These are phyloP conservation scores for Backusella westeae DNA, from an alignment of 192 early-diverging fungal species.

Conservation along the genomic window DNA sequence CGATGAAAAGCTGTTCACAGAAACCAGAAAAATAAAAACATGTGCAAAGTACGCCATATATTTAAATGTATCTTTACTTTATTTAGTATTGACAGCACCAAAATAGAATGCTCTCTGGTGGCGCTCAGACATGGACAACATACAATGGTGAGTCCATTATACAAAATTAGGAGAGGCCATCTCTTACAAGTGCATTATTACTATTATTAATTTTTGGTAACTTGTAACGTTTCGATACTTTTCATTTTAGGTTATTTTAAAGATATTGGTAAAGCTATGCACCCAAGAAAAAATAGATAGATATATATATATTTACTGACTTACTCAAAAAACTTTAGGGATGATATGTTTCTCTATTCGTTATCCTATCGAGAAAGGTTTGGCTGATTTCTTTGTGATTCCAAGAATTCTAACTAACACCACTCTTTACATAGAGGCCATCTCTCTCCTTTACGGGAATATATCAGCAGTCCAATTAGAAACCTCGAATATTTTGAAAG, in stretches of 20 bases:
- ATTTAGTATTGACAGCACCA: background rate
- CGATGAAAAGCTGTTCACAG: background rate
- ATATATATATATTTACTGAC: background rate
- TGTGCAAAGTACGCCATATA: background rate
- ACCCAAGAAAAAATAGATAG: background rate
- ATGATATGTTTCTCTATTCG: background rate
- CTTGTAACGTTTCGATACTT: background rate
- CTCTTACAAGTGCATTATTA: background rate
- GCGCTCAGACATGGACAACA: background rate
- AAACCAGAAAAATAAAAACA: background rate
- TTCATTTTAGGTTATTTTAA: background rate
- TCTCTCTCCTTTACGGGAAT: background rate
- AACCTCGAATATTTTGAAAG: background rate
- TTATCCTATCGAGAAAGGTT: background rate
- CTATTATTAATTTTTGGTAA: background rate
- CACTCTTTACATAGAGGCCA: background rate
- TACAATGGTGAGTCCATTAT: background rate
- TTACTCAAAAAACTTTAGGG: background rate
- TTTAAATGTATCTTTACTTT: background rate
- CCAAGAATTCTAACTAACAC: background rate
- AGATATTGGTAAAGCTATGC: background rate
- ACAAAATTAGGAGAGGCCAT: background rate
- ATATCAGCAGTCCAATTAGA: background rate
- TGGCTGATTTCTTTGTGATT: background rate
- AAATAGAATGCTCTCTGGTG: background rate